Percentiles rank a stretch among this genome's conserved stretches.
Conservation (phyloP, 208 protist genomes). For the Leishmania mexicana region DNA sequence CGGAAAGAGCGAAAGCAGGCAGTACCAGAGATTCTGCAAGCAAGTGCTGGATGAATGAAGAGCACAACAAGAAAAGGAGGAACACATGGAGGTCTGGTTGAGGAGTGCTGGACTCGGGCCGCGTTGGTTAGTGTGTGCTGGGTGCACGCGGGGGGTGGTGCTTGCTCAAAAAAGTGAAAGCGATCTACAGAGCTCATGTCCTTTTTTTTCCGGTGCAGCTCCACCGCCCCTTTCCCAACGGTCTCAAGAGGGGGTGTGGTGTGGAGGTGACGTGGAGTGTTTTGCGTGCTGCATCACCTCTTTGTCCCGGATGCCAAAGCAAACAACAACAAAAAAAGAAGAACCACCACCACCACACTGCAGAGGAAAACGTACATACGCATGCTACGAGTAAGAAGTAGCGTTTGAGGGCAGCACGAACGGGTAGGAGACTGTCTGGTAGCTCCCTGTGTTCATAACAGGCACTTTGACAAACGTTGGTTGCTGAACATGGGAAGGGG, state of each 20-base stretch:
- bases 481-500: not conserved
- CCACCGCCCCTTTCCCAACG: not conserved
- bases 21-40: conserved; percentile 1
- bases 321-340: not conserved
- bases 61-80: conserved; percentile 3
- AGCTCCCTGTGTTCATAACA: conserved; percentile 6
- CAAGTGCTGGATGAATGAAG: not conserved
- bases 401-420: conserved; percentile 2
- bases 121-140: not conserved
- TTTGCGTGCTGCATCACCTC: not conserved
- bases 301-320: not conserved
- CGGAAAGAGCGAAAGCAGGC: not conserved
- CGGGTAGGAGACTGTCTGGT: conserved; percentile 20
- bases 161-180: not conserved
- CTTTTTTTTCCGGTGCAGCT: not conserved
- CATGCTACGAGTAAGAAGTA: not conserved
- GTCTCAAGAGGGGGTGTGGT: not conserved
- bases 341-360: not conserved
- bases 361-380: not conserved
- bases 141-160: not conserved
- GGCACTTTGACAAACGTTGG: conserved; percentile 6
- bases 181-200: not conserved
- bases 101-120: not conserved
- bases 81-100: not conserved
- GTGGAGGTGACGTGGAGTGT: not conserved